phyloP scores from a whole-genome alignment of 108 stramenopile species.

The Cyclotella kingstonii region DNA sequence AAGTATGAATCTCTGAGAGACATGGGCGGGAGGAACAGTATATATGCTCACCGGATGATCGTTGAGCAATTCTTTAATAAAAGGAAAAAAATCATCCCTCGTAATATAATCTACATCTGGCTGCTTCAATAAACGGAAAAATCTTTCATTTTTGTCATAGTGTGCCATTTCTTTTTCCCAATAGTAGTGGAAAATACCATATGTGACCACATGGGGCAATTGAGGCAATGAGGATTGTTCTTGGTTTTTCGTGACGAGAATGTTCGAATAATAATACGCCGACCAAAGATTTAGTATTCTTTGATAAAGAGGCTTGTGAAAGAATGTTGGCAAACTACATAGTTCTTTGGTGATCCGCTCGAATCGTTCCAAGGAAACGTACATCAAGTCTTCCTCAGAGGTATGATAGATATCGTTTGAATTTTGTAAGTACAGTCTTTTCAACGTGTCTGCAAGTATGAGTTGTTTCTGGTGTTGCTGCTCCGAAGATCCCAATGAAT shows the following conservation, averaged over 20 bases:
- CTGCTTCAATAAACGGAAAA: conserved; percentile 90
- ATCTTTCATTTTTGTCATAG: conserved; percentile 86
- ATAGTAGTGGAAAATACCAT: conserved; percentile 72
- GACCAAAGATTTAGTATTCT: conserved; percentile 76
- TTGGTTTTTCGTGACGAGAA: neutral
- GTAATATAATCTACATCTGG: conserved; percentile 74
- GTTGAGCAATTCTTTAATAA: conserved; percentile 85
- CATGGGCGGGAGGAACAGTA: neutral
- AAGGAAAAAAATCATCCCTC: conserved; percentile 92
- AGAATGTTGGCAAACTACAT: conserved; percentile 91
- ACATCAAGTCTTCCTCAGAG: conserved; percentile 21
- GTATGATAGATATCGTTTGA: conserved; percentile 14
- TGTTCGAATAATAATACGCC: conserved; percentile 5
- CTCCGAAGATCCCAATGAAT: neutral
- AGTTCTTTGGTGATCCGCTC: conserved; percentile 91
- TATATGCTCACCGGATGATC: conserved; percentile 79
- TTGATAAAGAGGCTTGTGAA: conserved; percentile 84
- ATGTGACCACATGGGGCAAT: conserved; percentile 44
- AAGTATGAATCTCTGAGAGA: neutral
- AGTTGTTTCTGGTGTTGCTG: neutral
- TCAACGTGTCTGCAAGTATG: neutral
- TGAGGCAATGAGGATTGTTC: conserved; percentile 7
- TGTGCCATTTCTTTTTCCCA: conserved; percentile 91
- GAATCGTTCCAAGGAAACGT: conserved; percentile 71
- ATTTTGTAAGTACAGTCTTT: neutral